phyloP scores from a whole-genome alignment of 2,329 filamentous ascomycete species.

The Aureobasidium sp. region DNA sequence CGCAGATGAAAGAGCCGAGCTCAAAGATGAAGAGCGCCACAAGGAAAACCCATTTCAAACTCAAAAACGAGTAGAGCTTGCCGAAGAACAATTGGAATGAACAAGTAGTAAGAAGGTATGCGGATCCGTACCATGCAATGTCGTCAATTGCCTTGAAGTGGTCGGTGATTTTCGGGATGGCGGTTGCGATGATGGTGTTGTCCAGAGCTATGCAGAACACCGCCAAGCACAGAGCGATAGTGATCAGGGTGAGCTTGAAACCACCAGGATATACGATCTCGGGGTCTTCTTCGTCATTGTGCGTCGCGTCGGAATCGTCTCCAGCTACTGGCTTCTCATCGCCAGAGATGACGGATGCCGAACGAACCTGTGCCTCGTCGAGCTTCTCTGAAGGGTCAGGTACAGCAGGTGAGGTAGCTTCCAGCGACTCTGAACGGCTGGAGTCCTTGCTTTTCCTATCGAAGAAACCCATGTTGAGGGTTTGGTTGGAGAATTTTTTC shows the following conservation, averaged over 20 bases:
- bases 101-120: conserved; percentile 39
- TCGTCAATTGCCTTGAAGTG: conserved; percentile 22
- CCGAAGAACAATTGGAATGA: conserved; percentile 20
- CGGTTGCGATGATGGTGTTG: conserved; percentile 31
- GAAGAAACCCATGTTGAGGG: conserved; percentile 13
- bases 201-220: conserved; percentile 29
- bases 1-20: conserved; percentile 31
- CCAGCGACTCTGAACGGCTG: background rate
- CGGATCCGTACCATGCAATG: conserved; percentile 27
- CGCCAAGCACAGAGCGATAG: conserved; percentile 31
- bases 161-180: conserved; percentile 24
- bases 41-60: conserved; percentile 19
- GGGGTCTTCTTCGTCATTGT: conserved; percentile 16
- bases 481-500: background rate
- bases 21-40: conserved; percentile 17
- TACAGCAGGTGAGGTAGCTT: background rate
- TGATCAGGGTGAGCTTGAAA: conserved; percentile 30
- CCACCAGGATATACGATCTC: conserved; percentile 32
- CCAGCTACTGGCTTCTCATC: background rate
- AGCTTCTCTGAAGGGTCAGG: background rate
- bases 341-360: background rate
- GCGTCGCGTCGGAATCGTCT: background rate
- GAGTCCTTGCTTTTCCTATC: background rate
- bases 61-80: conserved; percentile 16
- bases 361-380: background rate